phyloP scores from a whole-genome alignment of 768 basidiomycete genomes.

The Rubroboletus satanas region DNA sequence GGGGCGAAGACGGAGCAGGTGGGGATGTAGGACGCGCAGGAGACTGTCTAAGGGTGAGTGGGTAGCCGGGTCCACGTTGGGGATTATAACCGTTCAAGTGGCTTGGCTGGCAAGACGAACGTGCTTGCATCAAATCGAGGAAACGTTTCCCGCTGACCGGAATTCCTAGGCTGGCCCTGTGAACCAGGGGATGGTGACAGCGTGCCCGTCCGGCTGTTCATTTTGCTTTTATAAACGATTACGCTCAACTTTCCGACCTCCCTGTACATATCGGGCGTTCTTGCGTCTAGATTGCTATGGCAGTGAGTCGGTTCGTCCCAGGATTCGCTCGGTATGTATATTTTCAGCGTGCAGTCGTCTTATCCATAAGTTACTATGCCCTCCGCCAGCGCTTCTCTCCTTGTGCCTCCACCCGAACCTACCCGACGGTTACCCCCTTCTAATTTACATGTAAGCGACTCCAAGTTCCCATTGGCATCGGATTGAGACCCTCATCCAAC shows the following conservation, averaged over 20 bases:
- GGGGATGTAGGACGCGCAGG: constrained; percentile 3
- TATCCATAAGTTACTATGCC: constrained; percentile 2
- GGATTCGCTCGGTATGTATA: constrained; percentile 20
- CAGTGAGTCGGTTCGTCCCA: constrained; percentile 11
- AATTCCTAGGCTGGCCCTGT: constrained; percentile 3
- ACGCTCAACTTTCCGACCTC: constrained; percentile 16
- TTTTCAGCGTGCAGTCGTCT: constrained; percentile 13
- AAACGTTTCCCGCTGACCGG: constrained; percentile 10
- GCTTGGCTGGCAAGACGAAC: constrained; percentile 29
- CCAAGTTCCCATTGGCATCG: not conserved
- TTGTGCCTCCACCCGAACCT: constrained; percentile 14
- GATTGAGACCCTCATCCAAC: too few relatives aligned
- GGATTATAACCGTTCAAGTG: constrained; percentile 18
- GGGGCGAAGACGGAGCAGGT: constrained; percentile 19
- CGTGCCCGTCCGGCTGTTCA: constrained; percentile 6
- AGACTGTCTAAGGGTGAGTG: constrained; percentile 11
- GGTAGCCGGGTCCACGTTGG: constrained; percentile 16
- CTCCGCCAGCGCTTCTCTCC: constrained; percentile 10
- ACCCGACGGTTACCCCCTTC: constrained; percentile 18
- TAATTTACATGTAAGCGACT: not conserved
- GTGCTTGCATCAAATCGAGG: constrained; percentile 32
- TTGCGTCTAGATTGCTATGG: constrained; percentile 11
- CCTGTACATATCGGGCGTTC: constrained; percentile 30
- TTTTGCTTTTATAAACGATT: constrained; percentile 32
- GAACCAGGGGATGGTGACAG: constrained; percentile 10